These are phyloP conservation scores for Kluyveromyces sp. DNA, from an alignment of 1,139 yeast genomes.

Conservation along the genomic window DNA sequence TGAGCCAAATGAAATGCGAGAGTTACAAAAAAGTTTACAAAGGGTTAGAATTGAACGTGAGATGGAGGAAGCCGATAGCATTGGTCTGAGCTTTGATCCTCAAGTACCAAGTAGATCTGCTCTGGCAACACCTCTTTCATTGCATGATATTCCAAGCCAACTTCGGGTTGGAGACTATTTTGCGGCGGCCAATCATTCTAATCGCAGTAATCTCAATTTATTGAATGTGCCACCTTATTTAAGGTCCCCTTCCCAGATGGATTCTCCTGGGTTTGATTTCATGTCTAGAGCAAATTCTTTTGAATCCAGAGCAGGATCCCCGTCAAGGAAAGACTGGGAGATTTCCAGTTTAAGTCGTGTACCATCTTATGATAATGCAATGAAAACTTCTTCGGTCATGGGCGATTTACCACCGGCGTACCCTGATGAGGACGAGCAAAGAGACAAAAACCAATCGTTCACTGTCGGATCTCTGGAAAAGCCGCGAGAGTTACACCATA, in stretches of 20 bases:
- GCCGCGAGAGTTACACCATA: conserved; percentile 16
- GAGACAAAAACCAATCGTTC: not conserved
- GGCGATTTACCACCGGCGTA: conserved; percentile 59
- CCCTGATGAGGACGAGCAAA: conserved; percentile 26
- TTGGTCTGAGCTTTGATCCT: not conserved
- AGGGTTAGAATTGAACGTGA: conserved; percentile 44
- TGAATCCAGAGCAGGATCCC: conserved; percentile 13
- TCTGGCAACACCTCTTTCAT: conserved; percentile 16
- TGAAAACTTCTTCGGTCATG: conserved; percentile 40
- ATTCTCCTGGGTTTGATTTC: conserved; percentile 48
- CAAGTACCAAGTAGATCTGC: conserved; percentile 3
- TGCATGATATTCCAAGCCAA: conserved; percentile 11
- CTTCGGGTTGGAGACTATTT: conserved; percentile 6
- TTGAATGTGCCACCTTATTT: conserved; percentile 20
- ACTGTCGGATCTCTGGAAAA: conserved; percentile 11
- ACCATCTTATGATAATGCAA: conserved; percentile 78
- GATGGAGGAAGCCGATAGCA: conserved; percentile 12
- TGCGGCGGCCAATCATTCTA: conserved; percentile 17
- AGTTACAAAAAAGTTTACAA: conserved; percentile 46
- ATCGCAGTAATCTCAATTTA: conserved; percentile 13
- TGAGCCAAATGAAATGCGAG: conserved; percentile 27
- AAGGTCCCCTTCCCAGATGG: conserved; percentile 30
- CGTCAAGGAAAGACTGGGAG: conserved; percentile 34
- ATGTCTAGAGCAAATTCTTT: conserved; percentile 52
- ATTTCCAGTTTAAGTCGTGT: conserved; percentile 50